A percentile compares a stretch with the other conserved stretches of the same genome.
phyloP scores from a whole-genome alignment of 2,329 filamentous ascomycete genomes.

The Aspergillus floridensis region DNA sequence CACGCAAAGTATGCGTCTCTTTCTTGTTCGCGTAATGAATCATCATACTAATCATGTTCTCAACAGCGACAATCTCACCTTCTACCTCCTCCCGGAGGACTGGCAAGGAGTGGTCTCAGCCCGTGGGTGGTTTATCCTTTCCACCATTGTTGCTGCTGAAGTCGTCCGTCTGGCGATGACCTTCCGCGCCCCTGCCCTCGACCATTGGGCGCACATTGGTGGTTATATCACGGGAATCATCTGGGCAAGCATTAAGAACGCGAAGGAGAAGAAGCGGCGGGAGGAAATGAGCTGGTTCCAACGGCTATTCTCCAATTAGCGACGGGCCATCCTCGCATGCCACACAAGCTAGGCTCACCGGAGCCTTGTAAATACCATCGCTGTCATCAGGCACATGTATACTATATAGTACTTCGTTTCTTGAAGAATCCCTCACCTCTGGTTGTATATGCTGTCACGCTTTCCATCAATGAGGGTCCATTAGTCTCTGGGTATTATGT shows the following conservation, averaged over 20 bases:
- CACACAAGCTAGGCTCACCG: background rate
- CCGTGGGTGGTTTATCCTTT: slow-evolving; percentile 39
- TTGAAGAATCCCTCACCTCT: no score
- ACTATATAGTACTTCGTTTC: background rate
- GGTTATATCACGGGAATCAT: slow-evolving; percentile 40
- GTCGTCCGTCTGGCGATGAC: slow-evolving; percentile 32
- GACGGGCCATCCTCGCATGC: background rate
- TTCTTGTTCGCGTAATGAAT: background rate
- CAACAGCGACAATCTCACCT: slow-evolving; percentile 40
- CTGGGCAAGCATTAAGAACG: slow-evolving; percentile 16
- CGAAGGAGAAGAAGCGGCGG: slow-evolving; percentile 12
- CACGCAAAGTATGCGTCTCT: slow-evolving; percentile 40
- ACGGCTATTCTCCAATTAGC: slow-evolving; percentile 4
- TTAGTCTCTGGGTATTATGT: no score
- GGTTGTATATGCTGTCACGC: no score
- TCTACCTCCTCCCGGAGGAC: slow-evolving; percentile 41
- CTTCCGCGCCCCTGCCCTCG: slow-evolving; percentile 33
- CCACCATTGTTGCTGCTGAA: slow-evolving; percentile 38
- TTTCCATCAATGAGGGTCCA: no score
- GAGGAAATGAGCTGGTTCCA: slow-evolving; percentile 19
- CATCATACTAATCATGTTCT: background rate
- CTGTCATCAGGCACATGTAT: background rate
- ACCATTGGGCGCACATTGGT: slow-evolving; percentile 44
- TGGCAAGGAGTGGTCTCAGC: slow-evolving; percentile 43
- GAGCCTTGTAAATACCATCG: background rate